These are phyloP conservation scores for Diutina neorugosa DNA, from an alignment of 1,139 yeast genomes.

Conservation along the genomic window DNA sequence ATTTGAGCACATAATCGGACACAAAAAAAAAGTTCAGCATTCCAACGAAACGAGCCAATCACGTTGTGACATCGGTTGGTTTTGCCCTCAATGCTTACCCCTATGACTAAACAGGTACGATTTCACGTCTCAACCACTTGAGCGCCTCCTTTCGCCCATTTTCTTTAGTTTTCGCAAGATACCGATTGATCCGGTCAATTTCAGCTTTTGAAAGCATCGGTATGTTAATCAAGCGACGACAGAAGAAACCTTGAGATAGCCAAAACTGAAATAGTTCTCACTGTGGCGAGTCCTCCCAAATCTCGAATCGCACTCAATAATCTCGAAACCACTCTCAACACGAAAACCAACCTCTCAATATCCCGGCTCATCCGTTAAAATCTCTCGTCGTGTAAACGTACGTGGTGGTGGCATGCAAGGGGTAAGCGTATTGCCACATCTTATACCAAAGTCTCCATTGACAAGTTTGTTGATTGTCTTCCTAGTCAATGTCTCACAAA, in stretches of 20 bases:
- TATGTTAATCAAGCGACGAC: constrained; percentile 32
- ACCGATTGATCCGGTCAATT: constrained; percentile 39
- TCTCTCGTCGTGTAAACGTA: too few relatives aligned
- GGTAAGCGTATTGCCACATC: too few relatives aligned
- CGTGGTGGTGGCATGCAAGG: too few relatives aligned
- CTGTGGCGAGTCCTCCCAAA: constrained; percentile 27
- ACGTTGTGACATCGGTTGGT: background rate
- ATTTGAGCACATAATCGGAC: background rate
- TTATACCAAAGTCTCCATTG: too few relatives aligned
- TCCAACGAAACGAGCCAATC: background rate
- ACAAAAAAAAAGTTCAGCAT: background rate
- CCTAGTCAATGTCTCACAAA: too few relatives aligned
- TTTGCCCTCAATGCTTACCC: background rate
- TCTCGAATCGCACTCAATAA: constrained; percentile 20
- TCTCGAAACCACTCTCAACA: constrained; percentile 40
- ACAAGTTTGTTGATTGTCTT: too few relatives aligned
- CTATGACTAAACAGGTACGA: constrained; percentile 9
- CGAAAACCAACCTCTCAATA: constrained; percentile 41
- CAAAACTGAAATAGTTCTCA: constrained; percentile 27
- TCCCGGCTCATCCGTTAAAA: constrained; percentile 47
- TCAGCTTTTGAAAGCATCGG: constrained; percentile 25
- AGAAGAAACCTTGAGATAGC: constrained; percentile 43
- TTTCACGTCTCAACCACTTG: constrained; percentile 29
- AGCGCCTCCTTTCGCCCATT: constrained; percentile 28
- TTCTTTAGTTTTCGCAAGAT: constrained; percentile 24